A percentile compares a stretch with the other conserved stretches of the same genome.
Evolutionary conservation across 73 alveolate genomes (phyloP).

Genomic region (Paramecium pentaurelia): DNA sequence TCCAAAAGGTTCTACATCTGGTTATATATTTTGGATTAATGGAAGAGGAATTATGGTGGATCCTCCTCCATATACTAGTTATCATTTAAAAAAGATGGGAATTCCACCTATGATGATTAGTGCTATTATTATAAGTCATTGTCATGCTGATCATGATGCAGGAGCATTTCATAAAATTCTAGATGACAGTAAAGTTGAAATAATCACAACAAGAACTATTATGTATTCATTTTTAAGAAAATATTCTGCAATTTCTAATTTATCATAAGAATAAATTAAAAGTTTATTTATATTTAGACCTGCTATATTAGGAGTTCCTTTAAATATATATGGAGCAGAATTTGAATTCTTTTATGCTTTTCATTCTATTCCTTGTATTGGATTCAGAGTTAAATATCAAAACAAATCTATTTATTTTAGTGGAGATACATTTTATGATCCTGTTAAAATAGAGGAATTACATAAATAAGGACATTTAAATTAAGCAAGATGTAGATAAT

Average conservation of each 20-base stretch:
- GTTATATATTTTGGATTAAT: conserved; percentile 61
- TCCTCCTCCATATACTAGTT: conserved; percentile 61
- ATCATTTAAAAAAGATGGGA: conserved; percentile 57
- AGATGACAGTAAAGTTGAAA: conserved; percentile 55
- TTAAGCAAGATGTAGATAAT: neutral
- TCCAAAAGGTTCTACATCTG: conserved; percentile 59
- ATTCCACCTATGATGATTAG: conserved; percentile 53
- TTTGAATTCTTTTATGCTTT: conserved; percentile 61
- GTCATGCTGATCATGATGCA: conserved; percentile 67
- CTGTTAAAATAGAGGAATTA: conserved; percentile 9
- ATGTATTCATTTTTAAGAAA: conserved; percentile 60
- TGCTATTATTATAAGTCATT: conserved; percentile 58
- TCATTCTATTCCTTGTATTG: conserved; percentile 59
- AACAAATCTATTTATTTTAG: conserved; percentile 45
- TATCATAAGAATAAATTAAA: conserved; percentile 34
- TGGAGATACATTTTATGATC: conserved; percentile 58
- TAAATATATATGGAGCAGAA: conserved; percentile 55
- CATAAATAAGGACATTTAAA: neutral
- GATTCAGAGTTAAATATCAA: conserved; percentile 40
- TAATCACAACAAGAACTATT: conserved; percentile 59
- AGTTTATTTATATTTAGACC: conserved; percentile 55
- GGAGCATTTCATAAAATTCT: conserved; percentile 54
- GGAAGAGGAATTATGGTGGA: conserved; percentile 64
- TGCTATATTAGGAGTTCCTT: conserved; percentile 49
- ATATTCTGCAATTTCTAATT: conserved; percentile 48